phyloP scores from a whole-genome alignment of 106 monocot species.

The Apostasia shenzhenica region DNA sequence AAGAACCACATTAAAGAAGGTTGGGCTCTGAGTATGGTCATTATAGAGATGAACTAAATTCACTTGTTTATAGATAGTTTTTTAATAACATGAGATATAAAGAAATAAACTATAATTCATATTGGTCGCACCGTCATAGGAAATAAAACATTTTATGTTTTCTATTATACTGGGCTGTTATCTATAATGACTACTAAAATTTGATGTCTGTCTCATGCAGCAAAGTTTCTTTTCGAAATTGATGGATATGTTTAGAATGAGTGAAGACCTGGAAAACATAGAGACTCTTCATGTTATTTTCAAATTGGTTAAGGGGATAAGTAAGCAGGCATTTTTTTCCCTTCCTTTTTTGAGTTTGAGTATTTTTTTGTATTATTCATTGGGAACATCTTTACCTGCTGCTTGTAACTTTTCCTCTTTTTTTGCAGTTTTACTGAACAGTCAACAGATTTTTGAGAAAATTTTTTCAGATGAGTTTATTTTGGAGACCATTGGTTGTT shows the following conservation, averaged over 20 bases:
- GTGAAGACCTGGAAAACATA: conserved; percentile 67
- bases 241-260: conserved; percentile 66
- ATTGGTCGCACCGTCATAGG: no score
- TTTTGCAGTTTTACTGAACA: conserved; percentile 80
- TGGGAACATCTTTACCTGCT: conserved; percentile 2
- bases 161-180: no score
- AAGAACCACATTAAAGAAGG: no score
- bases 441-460: conserved; percentile 71
- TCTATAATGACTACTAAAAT: neutral
- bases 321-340: conserved; percentile 39
- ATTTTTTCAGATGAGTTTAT: conserved; percentile 83
- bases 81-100: no score
- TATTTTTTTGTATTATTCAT: neutral
- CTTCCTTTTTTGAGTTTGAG: neutral
- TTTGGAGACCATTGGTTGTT: conserved; percentile 76
- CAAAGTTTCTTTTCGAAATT: conserved; percentile 77
- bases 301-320: conserved; percentile 77
- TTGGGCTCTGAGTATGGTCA: no score
- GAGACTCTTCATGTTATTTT: conserved; percentile 80
- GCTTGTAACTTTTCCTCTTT: neutral
- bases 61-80: no score
- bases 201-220: conserved; percentile 30
- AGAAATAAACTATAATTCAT: no score
- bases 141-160: no score
- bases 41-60: no score